Conservation (phyloP, 2,329 filamentous ascomycete genomes). For the Aspergillus novoparasiticus region DNA sequence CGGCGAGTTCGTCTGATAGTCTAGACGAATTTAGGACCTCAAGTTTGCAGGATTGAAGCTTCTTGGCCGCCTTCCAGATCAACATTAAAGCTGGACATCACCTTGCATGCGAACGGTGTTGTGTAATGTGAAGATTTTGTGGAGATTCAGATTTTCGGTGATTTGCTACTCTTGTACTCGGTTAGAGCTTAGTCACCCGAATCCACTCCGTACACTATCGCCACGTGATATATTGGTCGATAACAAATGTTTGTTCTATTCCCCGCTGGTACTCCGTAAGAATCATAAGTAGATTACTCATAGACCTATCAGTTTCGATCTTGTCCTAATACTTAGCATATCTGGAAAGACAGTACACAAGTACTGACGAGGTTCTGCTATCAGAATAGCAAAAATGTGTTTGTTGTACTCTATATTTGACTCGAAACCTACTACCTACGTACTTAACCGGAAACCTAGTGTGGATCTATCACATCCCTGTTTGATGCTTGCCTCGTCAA, state of each 20-base stretch:
- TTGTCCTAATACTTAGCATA: background rate
- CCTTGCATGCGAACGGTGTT: background rate
- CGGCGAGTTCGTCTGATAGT: background rate
- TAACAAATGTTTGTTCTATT: too few species aligned
- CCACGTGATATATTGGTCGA: constrained; percentile 2
- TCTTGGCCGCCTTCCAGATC: background rate
- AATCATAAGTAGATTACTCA: background rate
- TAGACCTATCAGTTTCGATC: background rate
- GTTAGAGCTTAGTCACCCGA: constrained; percentile 9
- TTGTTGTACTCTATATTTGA: background rate
- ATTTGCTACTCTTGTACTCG: background rate
- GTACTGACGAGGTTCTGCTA: background rate
- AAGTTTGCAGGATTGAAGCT: background rate
- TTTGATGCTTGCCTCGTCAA: background rate
- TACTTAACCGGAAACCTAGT: background rate
- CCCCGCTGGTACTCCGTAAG: too few species aligned
- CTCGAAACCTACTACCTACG: background rate
- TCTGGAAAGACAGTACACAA: background rate
- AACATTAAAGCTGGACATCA: background rate
- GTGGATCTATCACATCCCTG: background rate
- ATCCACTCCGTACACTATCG: background rate
- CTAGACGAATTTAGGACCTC: background rate
- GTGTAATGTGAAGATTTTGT: background rate
- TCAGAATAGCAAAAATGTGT: background rate
- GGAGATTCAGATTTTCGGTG: too few species aligned